Evolutionary conservation across 1,284 basidiomycete species (phyloP).

Genomic region (Sanghuangporus weigelae): DNA sequence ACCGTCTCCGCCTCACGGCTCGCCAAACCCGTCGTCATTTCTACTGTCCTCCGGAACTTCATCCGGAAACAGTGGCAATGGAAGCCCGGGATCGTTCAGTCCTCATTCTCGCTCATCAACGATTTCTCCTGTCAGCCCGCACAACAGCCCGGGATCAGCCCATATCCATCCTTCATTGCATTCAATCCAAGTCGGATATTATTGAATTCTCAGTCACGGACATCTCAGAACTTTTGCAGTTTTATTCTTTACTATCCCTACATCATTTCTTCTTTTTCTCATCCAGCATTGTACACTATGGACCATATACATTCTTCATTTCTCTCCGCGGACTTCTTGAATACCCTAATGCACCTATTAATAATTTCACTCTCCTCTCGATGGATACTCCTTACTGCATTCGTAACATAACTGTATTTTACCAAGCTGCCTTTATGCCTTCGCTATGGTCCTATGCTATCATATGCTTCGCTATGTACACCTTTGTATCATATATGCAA

Average conservation of each 20-base stretch:
- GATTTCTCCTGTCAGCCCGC: slow-evolving; percentile 4
- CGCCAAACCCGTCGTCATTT: slow-evolving; percentile 3
- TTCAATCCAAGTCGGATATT: neutral
- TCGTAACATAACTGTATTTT: neutral
- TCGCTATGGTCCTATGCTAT: slow-evolving; percentile 5
- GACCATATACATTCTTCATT: neutral
- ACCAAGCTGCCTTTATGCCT: neutral
- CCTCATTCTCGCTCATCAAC: slow-evolving; percentile 10
- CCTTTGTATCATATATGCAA: neutral
- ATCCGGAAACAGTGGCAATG: neutral
- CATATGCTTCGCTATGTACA: slow-evolving; percentile 1
- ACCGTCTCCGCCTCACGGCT: neutral
- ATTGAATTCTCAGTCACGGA: neutral
- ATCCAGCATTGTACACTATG: neutral
- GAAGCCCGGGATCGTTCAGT: slow-evolving; percentile 9
- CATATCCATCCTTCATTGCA: neutral
- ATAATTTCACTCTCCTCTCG: neutral
- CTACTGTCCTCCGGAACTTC: slow-evolving; percentile 5
- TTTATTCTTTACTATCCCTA: neutral
- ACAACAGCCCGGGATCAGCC: neutral
- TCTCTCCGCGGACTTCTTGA: neutral
- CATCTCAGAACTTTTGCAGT: neutral
- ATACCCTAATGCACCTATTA: neutral
- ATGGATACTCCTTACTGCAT: neutral
- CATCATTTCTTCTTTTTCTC: neutral